Evolutionary conservation across 768 basidiomycete genomes (phyloP).

Genomic region (Lyophyllum decastes): DNA sequence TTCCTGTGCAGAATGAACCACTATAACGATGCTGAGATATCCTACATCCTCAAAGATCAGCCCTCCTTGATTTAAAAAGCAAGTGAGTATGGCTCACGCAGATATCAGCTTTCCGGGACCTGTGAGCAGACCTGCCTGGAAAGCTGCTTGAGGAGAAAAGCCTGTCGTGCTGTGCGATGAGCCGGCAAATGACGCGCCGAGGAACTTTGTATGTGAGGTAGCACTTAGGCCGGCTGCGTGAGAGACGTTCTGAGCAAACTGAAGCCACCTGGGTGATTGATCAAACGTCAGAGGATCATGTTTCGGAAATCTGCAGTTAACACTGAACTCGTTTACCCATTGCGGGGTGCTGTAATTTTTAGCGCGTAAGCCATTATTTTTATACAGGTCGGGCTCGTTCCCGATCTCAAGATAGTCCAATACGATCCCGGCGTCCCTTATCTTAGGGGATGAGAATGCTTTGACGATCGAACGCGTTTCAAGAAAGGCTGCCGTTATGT

Average conservation of each 20-base stretch:
- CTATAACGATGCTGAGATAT: constrained; percentile 61
- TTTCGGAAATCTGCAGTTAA: not conserved
- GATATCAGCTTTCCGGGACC: constrained; percentile 50
- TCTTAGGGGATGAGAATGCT: constrained; percentile 44
- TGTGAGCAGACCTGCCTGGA: constrained; percentile 51
- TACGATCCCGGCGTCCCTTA: constrained; percentile 42
- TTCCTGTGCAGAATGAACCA: constrained; percentile 63
- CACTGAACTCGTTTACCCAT: constrained; percentile 52
- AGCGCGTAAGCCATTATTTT: constrained; percentile 43
- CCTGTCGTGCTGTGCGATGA: constrained; percentile 46
- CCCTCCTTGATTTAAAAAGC: not conserved
- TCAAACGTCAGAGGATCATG: not conserved
- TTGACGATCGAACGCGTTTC: constrained; percentile 50
- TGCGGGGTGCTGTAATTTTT: constrained; percentile 40
- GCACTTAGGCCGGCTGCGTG: constrained; percentile 36
- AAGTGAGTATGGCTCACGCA: constrained; percentile 38
- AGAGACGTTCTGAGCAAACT: constrained; percentile 51
- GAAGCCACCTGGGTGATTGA: constrained; percentile 4
- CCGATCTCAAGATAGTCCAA: constrained; percentile 63
- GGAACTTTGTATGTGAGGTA: constrained; percentile 43
- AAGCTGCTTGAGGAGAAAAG: constrained; percentile 66
- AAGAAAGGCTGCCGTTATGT: constrained; percentile 50
- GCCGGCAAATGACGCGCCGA: constrained; percentile 51
- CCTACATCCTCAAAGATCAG: constrained; percentile 26
- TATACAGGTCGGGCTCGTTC: constrained; percentile 63